Conservation (phyloP, 768 basidiomycete species). For the Lactarius vividus region DNA sequence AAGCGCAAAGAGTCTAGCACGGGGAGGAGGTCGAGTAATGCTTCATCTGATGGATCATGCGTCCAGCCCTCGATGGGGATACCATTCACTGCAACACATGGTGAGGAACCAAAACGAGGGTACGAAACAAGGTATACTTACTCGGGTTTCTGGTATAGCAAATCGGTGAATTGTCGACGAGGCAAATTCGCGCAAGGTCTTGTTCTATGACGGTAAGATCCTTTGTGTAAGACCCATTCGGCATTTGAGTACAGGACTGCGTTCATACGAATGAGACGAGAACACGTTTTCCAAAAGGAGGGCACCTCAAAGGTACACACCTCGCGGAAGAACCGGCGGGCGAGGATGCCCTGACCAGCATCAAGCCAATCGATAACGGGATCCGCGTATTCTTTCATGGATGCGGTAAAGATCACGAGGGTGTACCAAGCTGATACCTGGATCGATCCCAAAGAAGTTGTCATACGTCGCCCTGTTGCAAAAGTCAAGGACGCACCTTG, state of each 20-base stretch:
- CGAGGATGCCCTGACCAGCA: slow-evolving; percentile 87
- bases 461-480: not conserved
- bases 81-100: slow-evolving; percentile 73
- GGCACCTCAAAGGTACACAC: slow-evolving; percentile 43
- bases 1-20: slow-evolving; percentile 95
- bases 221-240: slow-evolving; percentile 94
- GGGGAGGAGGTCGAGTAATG: slow-evolving; percentile 90
- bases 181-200: slow-evolving; percentile 89
- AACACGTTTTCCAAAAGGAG: not conserved
- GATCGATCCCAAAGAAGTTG: slow-evolving; percentile 7
- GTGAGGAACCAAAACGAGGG: slow-evolving; percentile 5
- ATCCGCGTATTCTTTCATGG: slow-evolving; percentile 99
- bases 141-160: slow-evolving; percentile 93
- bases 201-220: slow-evolving; percentile 84
- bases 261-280: slow-evolving; percentile 4
- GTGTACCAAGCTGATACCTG: slow-evolving; percentile 99
- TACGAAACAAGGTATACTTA: slow-evolving; percentile 37
- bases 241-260: slow-evolving; percentile 88
- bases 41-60: slow-evolving; percentile 94
- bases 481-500: slow-evolving; percentile 51
- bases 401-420: slow-evolving; percentile 97
- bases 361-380: slow-evolving; percentile 99
- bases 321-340: slow-evolving; percentile 88
- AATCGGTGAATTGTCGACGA: slow-evolving; percentile 94
- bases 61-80: slow-evolving; percentile 99